phyloP scores from a whole-genome alignment of 108 stramenopile species.

The Nitzschia sp. region DNA sequence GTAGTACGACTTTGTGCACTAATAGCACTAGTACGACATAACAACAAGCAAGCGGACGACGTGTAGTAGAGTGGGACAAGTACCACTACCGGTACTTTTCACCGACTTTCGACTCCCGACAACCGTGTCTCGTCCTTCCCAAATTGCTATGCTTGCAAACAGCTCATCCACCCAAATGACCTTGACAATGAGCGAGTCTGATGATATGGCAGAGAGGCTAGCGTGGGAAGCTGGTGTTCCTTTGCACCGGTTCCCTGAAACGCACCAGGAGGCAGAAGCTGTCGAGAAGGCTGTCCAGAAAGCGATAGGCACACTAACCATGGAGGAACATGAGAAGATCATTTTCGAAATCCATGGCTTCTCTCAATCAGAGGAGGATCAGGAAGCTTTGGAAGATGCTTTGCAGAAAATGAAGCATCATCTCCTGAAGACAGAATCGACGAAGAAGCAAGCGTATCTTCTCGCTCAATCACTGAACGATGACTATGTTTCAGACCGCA shows the following conservation, averaged over 20 bases:
- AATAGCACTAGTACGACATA: no score
- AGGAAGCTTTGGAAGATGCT: not conserved
- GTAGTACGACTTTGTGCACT: no score
- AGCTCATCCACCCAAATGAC: not conserved
- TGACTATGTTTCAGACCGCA: constrained; percentile 21
- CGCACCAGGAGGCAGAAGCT: not conserved
- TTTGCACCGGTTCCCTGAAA: constrained; percentile 5
- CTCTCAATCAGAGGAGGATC: constrained; percentile 2
- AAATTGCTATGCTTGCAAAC: not conserved
- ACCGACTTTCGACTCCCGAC: no score
- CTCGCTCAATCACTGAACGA: constrained; percentile 13
- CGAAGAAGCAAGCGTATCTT: constrained; percentile 12
- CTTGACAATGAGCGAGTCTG: not conserved
- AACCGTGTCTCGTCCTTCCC: not conserved
- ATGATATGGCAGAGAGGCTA: not conserved
- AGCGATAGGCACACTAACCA: constrained; percentile 5
- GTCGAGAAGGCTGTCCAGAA: constrained; percentile 7
- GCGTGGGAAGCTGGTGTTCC: constrained; percentile 5
- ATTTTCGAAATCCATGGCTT: constrained; percentile 14
- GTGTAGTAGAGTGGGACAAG: no score
- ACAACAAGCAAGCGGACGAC: no score
- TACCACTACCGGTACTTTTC: no score
- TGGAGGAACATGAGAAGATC: constrained; percentile 11
- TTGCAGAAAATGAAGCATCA: constrained; percentile 2
- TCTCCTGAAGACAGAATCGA: not conserved